phyloP scores from a whole-genome alignment of 176 grass and related monocot species.

The Musa troglodytarum region DNA sequence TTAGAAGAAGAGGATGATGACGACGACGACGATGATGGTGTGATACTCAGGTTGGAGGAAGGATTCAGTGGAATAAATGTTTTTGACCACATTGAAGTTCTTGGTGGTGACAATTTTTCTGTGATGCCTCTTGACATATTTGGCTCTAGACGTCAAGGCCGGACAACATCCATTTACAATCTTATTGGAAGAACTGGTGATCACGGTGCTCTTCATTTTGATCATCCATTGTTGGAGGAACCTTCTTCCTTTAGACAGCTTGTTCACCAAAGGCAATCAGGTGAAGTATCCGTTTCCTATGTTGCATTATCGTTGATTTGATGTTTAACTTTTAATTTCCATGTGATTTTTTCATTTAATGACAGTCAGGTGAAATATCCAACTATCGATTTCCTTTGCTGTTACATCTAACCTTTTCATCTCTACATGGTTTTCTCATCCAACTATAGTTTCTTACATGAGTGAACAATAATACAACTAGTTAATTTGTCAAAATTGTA shows the following conservation, averaged over 20 bases:
- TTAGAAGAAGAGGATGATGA: constrained; percentile 86
- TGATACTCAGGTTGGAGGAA: constrained; percentile 85
- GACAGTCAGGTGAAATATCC: too few species aligned
- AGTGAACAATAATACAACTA: too few species aligned
- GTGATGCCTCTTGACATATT: constrained; percentile 99
- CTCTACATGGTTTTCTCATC: too few species aligned
- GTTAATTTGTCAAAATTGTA: background rate
- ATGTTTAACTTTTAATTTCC: background rate
- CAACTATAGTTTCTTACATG: too few species aligned
- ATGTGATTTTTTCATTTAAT: too few species aligned
- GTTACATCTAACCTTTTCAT: too few species aligned
- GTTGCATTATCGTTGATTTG: background rate
- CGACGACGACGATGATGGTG: constrained; percentile 87
- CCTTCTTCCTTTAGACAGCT: constrained; percentile 60
- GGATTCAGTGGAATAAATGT: constrained; percentile 99
- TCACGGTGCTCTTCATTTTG: constrained; percentile 49
- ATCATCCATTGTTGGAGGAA: constrained; percentile 89
- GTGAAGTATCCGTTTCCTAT: constrained; percentile 23
- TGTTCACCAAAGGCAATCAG: constrained; percentile 71
- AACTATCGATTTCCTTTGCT: too few species aligned
- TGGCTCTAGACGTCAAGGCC: constrained; percentile 81
- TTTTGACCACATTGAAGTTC: constrained; percentile 93
- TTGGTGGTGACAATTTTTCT: constrained; percentile 61
- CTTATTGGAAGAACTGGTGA: constrained; percentile 61
- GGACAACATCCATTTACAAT: constrained; percentile 96